Evolutionary conservation across 2,329 filamentous ascomycete genomes (phyloP).

Genomic region (Fusarium sp.): DNA sequence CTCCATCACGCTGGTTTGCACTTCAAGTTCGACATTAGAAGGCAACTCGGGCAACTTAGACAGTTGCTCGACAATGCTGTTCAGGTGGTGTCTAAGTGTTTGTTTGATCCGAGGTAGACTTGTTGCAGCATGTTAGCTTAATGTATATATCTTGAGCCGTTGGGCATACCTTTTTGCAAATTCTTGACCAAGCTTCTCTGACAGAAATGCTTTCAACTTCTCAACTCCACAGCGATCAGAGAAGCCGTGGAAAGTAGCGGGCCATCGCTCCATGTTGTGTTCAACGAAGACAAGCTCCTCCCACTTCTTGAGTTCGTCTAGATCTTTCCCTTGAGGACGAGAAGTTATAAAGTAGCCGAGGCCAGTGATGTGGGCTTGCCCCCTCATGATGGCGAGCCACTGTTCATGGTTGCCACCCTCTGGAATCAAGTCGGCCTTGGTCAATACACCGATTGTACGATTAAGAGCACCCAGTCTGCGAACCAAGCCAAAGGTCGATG

Average conservation of each 20-base stretch:
- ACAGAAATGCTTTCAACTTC: slow-evolving; percentile 63
- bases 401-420: slow-evolving; percentile 60
- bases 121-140: slow-evolving; percentile 19
- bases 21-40: slow-evolving; percentile 72
- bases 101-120: slow-evolving; percentile 65
- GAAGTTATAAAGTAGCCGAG: slow-evolving; percentile 85
- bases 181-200: slow-evolving; percentile 62
- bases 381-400: slow-evolving; percentile 72
- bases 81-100: slow-evolving; percentile 63
- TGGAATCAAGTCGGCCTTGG: slow-evolving; percentile 81
- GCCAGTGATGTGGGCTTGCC: slow-evolving; percentile 70
- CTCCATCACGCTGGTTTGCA: slow-evolving; percentile 67
- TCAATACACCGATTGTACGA: slow-evolving; percentile 80
- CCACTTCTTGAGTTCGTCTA: slow-evolving; percentile 63
- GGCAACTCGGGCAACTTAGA: slow-evolving; percentile 73
- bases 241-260: slow-evolving; percentile 59
- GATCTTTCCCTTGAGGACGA: slow-evolving; percentile 66
- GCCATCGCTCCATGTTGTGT: slow-evolving; percentile 57
- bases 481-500: slow-evolving; percentile 74
- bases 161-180: slow-evolving; percentile 61
- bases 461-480: slow-evolving; percentile 64
- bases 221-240: slow-evolving; percentile 64
- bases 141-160: neutral
- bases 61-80: slow-evolving; percentile 66
- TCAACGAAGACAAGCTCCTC: slow-evolving; percentile 65